These are phyloP conservation scores for Paradendryphiella salina DNA, from an alignment of 2,329 filamentous ascomycete genomes.

Conservation along the genomic window DNA sequence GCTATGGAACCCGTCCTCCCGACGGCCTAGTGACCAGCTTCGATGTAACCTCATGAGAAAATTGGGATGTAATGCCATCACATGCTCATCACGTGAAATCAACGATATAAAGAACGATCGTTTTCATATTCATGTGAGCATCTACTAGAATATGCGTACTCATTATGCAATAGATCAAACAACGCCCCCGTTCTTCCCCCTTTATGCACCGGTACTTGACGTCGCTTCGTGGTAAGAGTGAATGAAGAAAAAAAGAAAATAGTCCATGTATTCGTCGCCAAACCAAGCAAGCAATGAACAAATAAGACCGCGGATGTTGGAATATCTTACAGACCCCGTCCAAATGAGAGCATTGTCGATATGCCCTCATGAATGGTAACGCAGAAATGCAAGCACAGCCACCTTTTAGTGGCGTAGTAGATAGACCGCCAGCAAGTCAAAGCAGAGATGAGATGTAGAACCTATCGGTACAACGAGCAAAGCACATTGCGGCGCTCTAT, in stretches of 20 bases:
- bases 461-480: constrained; percentile 41
- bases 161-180: constrained; percentile 39
- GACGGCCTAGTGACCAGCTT: neutral
- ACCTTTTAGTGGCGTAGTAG: constrained; percentile 29
- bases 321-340: constrained; percentile 37
- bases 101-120: neutral
- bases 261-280: constrained; percentile 23
- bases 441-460: constrained; percentile 17
- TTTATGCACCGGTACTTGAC: constrained; percentile 17
- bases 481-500: constrained; percentile 27
- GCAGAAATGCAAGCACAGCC: constrained; percentile 38
- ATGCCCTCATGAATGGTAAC: constrained; percentile 3
- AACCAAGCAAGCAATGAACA: constrained; percentile 8
- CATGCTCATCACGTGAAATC: neutral
- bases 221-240: constrained; percentile 3
- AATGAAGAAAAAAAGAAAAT: constrained; percentile 10
- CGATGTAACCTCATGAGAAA: too few relatives aligned
- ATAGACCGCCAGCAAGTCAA: constrained; percentile 28
- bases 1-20: too few relatives aligned
- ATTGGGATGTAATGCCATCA: neutral
- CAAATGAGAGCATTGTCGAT: constrained; percentile 8
- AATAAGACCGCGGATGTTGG: constrained; percentile 28
- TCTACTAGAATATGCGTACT: constrained; percentile 26
- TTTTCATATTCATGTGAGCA: constrained; percentile 31
- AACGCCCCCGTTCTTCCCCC: constrained; percentile 27